Conservation (phyloP, 2,329 filamentous ascomycete species). For the Daldinia sp. region DNA sequence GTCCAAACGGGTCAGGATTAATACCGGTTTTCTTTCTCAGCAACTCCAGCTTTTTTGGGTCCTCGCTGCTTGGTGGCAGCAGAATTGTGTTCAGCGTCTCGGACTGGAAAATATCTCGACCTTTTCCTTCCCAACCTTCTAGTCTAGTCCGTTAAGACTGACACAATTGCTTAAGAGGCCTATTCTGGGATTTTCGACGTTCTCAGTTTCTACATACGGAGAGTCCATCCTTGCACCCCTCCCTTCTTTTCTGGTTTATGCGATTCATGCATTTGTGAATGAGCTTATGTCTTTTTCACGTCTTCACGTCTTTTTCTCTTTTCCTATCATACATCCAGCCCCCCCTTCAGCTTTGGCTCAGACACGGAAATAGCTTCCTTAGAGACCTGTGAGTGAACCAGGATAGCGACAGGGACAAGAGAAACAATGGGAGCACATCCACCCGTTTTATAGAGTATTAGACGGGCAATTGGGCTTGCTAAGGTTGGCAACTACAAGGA, state of each 20-base stretch:
- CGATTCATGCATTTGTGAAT: not conserved
- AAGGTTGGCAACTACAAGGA: not conserved
- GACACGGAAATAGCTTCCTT: not conserved
- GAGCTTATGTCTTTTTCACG: not conserved
- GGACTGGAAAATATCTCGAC: not conserved
- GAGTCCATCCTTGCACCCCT: not conserved
- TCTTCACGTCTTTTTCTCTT: not conserved
- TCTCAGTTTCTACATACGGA: not conserved
- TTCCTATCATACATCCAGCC: not conserved
- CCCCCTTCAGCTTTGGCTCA: not conserved
- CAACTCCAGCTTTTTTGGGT: not conserved
- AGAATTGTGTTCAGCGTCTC: not conserved
- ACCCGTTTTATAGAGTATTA: not conserved
- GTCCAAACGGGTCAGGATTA: not conserved
- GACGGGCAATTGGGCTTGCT: not conserved
- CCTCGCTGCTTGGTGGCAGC: not conserved
- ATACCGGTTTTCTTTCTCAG: not conserved
- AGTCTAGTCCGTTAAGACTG: not conserved
- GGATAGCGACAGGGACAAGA: no score
- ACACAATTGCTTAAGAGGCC: not conserved
- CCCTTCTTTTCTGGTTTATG: not conserved
- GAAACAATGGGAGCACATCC: not conserved
- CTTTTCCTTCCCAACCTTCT: not conserved
- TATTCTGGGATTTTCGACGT: not conserved
- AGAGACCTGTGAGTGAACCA: not conserved